Evolutionary conservation across 352 stramenopile genomes (phyloP), one percentile per base, ranked within the genome.

Genomic region (Blastocystis sp.): DNA sequence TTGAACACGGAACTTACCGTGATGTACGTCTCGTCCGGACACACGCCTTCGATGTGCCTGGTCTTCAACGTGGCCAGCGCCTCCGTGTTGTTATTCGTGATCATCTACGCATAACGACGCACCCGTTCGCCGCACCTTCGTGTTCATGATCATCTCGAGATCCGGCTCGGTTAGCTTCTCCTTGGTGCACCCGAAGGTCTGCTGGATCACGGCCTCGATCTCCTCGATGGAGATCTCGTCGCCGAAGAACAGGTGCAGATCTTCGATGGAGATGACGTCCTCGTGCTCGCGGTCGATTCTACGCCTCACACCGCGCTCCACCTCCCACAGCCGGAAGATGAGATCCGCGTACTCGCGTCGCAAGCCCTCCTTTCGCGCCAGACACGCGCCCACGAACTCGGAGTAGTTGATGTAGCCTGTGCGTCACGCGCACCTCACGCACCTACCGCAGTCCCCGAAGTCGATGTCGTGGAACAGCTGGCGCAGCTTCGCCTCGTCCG

Each of bases 61-160:
- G 41, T 51, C 66, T 77, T 33, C 66, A 77, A 31, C 13, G 66
- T 51, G 3, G 37, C 66, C 21, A 77, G 26, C 26, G 31, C 37
- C 66, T 77, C 66, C 21, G 66, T 77, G 66, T 77, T 33, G 26
- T 41, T 77, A n/a, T 77, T 77, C 9, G 66, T 60, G 37, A 77
- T 77, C 66, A 77, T 77, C 66, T 77, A 77, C 33, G 9, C 37
- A 2, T 35, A 3, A 77, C 50, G 3, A 24, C 29, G 13, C 13
- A 19, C 37, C 10, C n/a, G 13, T 26, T 19, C 9, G 3, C 21
- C 3, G 13, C 50, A 77, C 66, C 66, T 77, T 77, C 21, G 66
- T 77, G 66, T 77, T 77, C 66, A 77, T 77, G 41, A 77, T 77
- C 66, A 12, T 12, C 66, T 77, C 66, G 21, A 77, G 50, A 26